Base-by-base conservation (phyloP, 306 rosid species). In the Ceratonia siliqua region DNA sequence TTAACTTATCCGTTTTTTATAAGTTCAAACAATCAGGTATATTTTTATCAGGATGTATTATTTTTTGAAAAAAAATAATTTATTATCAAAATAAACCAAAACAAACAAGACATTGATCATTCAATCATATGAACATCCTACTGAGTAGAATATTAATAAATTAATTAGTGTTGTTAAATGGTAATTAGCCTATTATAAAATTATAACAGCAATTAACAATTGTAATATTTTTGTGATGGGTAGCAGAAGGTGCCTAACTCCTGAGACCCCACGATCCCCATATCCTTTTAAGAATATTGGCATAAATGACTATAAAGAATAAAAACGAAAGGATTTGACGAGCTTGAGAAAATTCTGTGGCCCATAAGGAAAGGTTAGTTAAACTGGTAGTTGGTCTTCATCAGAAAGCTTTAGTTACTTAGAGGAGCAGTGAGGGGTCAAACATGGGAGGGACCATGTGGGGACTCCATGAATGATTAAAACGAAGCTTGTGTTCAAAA, bases 381-480 rank as follows among this genome's bases (percentile, higher is more conserved):
- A 56, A 50, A 22, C 32, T 14, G 70, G 79, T 57, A 65, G 79
- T 65, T 79, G 39, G 79, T 48, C 74, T 46, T 57, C 56, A 57
- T 45, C 58, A 58, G 5, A 48, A 48, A 67, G 76, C 50, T 73
- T 58, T 56, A 54, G 18, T 59, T 66, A 14, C 45, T 24, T 21
- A 55, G 33, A n/a, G 9, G 1, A 39, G 50, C 15, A 13, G 9
- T 10, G 61, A 24, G 56, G 32, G 14, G 4, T 20, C 39, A 39
- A 48, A 7, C 2, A 2, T 61, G 8, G 63, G 35, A 0, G 12
- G 56, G 41, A 33, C 38, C 3, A 56, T 11, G 9, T 66, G 28
- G 86, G 77, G 67, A 41, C n/a, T 65, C 75, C 33, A 53, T n/a
- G 39, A 77, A 66, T 68, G 71, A 68, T 45, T 68, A 49, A 63